phyloP scores from a whole-genome alignment of 1,284 basidiomycete species.

The Cutaneotrichosporon daszewskae region DNA sequence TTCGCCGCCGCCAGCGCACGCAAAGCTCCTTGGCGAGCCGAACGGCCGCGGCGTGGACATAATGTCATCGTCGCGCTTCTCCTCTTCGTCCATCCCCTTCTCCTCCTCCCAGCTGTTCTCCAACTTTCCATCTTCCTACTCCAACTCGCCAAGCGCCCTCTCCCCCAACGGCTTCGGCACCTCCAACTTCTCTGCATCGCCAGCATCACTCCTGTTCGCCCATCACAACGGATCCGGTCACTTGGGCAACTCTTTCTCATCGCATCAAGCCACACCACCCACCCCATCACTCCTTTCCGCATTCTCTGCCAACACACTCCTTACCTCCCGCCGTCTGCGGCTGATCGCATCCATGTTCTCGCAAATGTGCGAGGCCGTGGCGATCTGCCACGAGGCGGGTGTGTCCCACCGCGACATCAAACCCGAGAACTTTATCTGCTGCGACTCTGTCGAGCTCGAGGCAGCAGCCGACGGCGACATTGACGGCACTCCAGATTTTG shows the following conservation, averaged over 20 bases:
- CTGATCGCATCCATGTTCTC: slow-evolving; percentile 95
- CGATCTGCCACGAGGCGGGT: slow-evolving; percentile 86
- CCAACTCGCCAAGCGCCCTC: slow-evolving; percentile 33
- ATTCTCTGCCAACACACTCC: slow-evolving; percentile 71
- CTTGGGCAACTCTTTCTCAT: slow-evolving; percentile 2
- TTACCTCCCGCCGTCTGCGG: slow-evolving; percentile 78
- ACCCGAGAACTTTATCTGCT: slow-evolving; percentile 83
- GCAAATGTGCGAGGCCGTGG: slow-evolving; percentile 97
- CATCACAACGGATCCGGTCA: slow-evolving; percentile 34
- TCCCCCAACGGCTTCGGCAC: slow-evolving; percentile 17
- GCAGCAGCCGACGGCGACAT: slow-evolving; percentile 44
- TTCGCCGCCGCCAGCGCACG: slow-evolving; percentile 56
- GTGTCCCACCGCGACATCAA: slow-evolving; percentile 98
- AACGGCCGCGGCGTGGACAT: slow-evolving; percentile 21
- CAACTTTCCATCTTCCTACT: slow-evolving; percentile 32
- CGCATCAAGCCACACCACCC: slow-evolving; percentile 65
- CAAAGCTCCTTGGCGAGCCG: slow-evolving; percentile 45
- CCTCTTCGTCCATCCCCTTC: slow-evolving; percentile 46
- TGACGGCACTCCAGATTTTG: slow-evolving; percentile 37
- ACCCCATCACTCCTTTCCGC: slow-evolving; percentile 90
- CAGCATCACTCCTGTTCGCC: slow-evolving; percentile 39
- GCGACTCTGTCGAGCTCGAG: slow-evolving; percentile 70
- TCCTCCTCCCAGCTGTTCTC: slow-evolving; percentile 42
- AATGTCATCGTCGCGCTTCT: slow-evolving; percentile 45
- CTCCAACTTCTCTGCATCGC: slow-evolving; percentile 23